Evolutionary conservation across 2,329 filamentous ascomycete genomes (phyloP).

Genomic region (Talaromyces sp.): DNA sequence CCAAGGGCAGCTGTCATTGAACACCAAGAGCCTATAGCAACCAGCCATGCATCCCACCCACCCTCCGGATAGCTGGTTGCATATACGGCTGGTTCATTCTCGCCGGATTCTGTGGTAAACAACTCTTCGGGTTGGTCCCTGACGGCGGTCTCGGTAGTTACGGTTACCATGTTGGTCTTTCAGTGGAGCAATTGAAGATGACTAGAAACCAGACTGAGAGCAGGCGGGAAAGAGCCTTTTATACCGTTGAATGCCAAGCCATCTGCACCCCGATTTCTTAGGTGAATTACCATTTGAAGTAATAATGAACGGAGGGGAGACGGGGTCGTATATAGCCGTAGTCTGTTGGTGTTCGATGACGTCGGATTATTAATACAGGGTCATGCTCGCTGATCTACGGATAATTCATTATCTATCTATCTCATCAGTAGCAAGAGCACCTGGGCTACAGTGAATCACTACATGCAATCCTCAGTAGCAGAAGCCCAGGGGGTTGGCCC

Average conservation of each 20-base stretch:
- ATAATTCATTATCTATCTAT: neutral
- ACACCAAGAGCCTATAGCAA: slow-evolving; percentile 45
- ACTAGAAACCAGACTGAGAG: neutral
- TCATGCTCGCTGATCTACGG: neutral
- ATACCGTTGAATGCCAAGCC: neutral
- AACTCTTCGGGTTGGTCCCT: neutral
- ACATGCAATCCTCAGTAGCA: neutral
- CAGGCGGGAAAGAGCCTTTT: neutral
- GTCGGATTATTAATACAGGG: slow-evolving; percentile 1
- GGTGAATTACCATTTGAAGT: neutral
- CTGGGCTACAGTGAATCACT: neutral
- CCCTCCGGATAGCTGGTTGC: slow-evolving; percentile 40
- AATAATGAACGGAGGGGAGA: no score
- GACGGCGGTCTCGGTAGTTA: neutral
- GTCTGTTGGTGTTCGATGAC: neutral
- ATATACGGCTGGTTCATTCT: slow-evolving; percentile 9
- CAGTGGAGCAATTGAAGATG: neutral
- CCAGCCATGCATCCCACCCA: slow-evolving; percentile 43
- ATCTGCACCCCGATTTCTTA: neutral
- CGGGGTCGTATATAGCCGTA: neutral
- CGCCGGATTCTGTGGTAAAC: neutral
- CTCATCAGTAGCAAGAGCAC: neutral
- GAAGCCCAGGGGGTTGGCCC: neutral
- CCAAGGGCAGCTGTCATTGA: slow-evolving; percentile 44
- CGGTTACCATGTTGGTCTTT: neutral